A percentile compares a stretch with the other conserved stretches of the same genome.
These are phyloP conservation scores for Pleurotus salmoneostramineus DNA, from an alignment of 768 basidiomycete species.

Conservation along the genomic window DNA sequence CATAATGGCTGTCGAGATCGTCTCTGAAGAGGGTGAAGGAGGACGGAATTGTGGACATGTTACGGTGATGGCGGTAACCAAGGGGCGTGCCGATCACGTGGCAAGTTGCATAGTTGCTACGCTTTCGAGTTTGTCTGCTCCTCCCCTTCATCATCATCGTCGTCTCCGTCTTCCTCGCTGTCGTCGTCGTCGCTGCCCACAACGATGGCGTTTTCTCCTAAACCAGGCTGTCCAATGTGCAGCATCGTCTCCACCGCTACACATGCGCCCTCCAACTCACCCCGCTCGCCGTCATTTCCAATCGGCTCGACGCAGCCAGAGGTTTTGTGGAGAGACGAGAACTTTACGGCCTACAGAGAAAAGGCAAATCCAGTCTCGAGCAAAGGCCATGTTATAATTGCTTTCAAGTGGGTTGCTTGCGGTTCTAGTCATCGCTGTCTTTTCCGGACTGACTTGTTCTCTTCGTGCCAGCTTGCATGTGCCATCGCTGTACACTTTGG, in stretches of 20 bases:
- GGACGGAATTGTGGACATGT: neutral
- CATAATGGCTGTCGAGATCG: slow-evolving; percentile 80
- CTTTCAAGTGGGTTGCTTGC: slow-evolving; percentile 60
- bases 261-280: slow-evolving; percentile 38
- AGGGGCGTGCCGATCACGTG: neutral
- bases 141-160: slow-evolving; percentile 1
- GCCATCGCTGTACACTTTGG: slow-evolving; percentile 71
- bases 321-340: slow-evolving; percentile 72
- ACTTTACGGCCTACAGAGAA: slow-evolving; percentile 74
- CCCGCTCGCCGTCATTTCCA: slow-evolving; percentile 42
- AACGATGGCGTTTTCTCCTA: slow-evolving; percentile 53
- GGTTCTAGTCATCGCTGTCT: neutral
- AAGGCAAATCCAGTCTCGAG: slow-evolving; percentile 68
- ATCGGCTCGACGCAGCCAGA: slow-evolving; percentile 48
- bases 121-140: neutral
- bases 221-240: slow-evolving; percentile 75
- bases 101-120: no score
- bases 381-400: slow-evolving; percentile 66
- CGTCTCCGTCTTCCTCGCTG: slow-evolving; percentile 11
- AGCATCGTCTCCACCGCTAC: slow-evolving; percentile 59
- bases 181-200: neutral
- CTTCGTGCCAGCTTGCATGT: slow-evolving; percentile 62
- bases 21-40: slow-evolving; percentile 63
- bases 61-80: neutral
- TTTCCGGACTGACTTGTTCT: slow-evolving; percentile 10